These are phyloP conservation scores for Stramenopiles sp. DNA, from an alignment of 352 stramenopile genomes.

Conservation along the genomic window DNA sequence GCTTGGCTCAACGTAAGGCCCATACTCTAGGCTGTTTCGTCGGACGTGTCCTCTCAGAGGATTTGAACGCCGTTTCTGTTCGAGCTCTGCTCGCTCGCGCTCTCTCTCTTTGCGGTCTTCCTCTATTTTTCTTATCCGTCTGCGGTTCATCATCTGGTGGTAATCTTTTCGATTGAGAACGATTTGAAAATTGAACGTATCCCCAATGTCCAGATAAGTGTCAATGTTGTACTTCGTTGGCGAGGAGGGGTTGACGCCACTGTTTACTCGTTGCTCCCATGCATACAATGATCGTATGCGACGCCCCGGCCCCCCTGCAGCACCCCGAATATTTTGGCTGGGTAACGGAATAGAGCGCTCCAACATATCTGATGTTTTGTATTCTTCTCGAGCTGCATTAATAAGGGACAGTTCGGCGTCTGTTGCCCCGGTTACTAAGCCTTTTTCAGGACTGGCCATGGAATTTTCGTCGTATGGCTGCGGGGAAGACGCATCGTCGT, in stretches of 20 bases:
- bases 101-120: not conserved
- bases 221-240: not conserved
- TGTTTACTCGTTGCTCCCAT: not conserved
- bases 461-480: not conserved
- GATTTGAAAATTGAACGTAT: not conserved
- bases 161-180: not conserved
- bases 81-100: not conserved
- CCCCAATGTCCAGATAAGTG: not conserved
- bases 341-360: not conserved
- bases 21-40: not conserved
- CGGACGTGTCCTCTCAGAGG: too few relatives aligned
- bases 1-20: not conserved
- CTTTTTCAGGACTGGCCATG: not conserved
- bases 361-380: not conserved
- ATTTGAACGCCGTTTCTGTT: not conserved
- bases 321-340: not conserved
- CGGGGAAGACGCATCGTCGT: not conserved
- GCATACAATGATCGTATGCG: not conserved
- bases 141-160: not conserved
- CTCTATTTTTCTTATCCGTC: conserved; percentile 1
- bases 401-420: not conserved
- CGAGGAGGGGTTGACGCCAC: not conserved
- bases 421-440: not conserved
- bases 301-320: too few relatives aligned
- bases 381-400: not conserved